Evolutionary conservation across 805 yeast species (phyloP), one percentile per base, ranked within the genome.

Genomic region (Candida tibetensis): DNA sequence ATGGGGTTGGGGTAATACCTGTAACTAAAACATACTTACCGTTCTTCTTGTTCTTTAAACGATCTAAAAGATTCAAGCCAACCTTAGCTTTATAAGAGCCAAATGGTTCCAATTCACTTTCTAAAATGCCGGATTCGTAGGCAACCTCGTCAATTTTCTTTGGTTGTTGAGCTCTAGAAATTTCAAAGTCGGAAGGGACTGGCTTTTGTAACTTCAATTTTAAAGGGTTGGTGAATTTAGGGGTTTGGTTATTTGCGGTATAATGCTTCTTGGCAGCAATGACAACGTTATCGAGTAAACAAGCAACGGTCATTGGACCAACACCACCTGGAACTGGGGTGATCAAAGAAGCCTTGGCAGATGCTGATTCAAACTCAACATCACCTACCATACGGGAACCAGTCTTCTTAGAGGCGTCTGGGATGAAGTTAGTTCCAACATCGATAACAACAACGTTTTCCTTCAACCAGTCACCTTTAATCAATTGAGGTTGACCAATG

Each of bases 291-390:
- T 79, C 79, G 59, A 83, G 76, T 40, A 85, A 68, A 79, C 82
- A 81, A 28, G 96, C 96, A 33, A 91, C 97, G 18, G 99, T 91
- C 98, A 91, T 91, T 47, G 99, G 99, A 28, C 99, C 99, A 46
- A 91, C 98, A 52, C 98, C 98, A 58, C 98, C 98, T 22, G 99
- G 99, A 39, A 91, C 99, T 13, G 99, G 99, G 4, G 98, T 90
- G 46, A 93, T 76, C 51, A 74, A 77, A 9, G 81, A 66, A 2
- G 90, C 93, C 37, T 72, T 74, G 36, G 69, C 59, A 40, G 72
- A 62, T 38, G 87, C 90, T 21, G 80, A 67, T 38, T 71, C 84
- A 54, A 72, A 91, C 53, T 90, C 96, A 30, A 88, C 96, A 60
- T 91, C 99, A 46, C 99, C 99, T n/a, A 87, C 95, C 58, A 91